Base-by-base conservation (phyloP, 1,284 basidiomycete genomes). In the Gomphus bonarii region DNA sequence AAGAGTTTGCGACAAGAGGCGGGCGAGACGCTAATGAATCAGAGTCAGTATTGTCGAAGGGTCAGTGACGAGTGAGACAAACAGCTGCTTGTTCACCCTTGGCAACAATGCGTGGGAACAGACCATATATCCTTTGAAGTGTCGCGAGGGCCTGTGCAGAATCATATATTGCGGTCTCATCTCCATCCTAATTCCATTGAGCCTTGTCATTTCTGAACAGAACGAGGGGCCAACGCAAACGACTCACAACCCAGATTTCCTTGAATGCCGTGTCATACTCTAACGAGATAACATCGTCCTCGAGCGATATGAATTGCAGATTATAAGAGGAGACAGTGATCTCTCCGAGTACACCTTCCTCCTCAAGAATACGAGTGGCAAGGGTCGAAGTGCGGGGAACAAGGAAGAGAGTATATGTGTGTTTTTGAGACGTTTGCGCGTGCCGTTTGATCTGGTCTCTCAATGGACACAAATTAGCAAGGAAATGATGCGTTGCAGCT, bases 51-150 rank as follows among this genome's bases (percentile, higher is more conserved):
- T 22, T 8, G 14, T 6, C 22, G n/a, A 5, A 6, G 40, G 12
- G 22, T 8, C 28, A 65, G 58, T 28, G 50, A 35, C 12, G 59
- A 28, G 25, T 20, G 33, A 44, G n/a, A 69, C 82, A 63, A 66
- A 92, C 93, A 65, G 84, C 81, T 18, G 95, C 92, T 49, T 84
- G 83, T 66, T 97, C 88, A 9, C 95, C 97, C 71, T 99, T 98
- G 42, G 94, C 95, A 31, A 97, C 71, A 58, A 98, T 87, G 18
- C 94, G 84, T 8, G 95, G 95, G 65, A 97, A 95, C 28, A 79
- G 69, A n/a, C 93, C 95, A 67, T 87, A 95, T 1, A 91, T 75
- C 62, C 85, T 83, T 68, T 98, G 91, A 7, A 98, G 73, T 0
- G 89, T 89, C 64, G 88, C 77, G 50, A 99, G 75, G 0, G 93